Conservation (phyloP, 2,329 filamentous ascomycete genomes). For the Fusarium dimerum region DNA sequence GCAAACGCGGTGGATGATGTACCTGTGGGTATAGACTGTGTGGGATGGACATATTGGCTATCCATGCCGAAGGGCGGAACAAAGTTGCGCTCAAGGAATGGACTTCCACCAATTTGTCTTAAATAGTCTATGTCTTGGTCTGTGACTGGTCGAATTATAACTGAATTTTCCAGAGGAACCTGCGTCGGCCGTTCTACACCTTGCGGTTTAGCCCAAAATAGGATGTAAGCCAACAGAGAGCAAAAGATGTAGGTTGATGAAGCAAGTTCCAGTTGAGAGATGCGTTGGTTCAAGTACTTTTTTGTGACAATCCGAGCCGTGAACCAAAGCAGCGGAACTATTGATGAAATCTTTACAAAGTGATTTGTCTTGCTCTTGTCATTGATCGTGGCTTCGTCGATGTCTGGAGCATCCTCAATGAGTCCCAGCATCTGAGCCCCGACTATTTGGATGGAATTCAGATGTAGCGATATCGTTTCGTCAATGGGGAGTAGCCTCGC, state of each 20-base stretch:
- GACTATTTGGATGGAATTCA: neutral
- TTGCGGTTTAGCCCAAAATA: neutral
- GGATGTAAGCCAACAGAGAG: neutral
- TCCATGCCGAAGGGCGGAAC: neutral
- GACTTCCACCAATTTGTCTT: neutral
- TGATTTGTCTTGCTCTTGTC: neutral
- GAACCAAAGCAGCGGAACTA: neutral
- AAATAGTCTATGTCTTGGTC: neutral
- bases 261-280: neutral
- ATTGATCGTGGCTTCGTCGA: neutral
- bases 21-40: neutral
- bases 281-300: neutral
- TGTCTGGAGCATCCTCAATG: neutral
- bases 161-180: neutral
- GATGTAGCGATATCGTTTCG: neutral
- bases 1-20: neutral
- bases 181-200: neutral
- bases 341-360: neutral
- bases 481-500: neutral
- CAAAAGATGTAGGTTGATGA: neutral
- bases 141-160: neutral
- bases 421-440: neutral
- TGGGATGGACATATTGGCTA: neutral
- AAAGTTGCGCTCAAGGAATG: neutral
- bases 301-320: neutral